Evolutionary conservation across 768 basidiomycete genomes (phyloP), one percentile per base, ranked within the genome.

Genomic region (Naganishia onofrii): DNA sequence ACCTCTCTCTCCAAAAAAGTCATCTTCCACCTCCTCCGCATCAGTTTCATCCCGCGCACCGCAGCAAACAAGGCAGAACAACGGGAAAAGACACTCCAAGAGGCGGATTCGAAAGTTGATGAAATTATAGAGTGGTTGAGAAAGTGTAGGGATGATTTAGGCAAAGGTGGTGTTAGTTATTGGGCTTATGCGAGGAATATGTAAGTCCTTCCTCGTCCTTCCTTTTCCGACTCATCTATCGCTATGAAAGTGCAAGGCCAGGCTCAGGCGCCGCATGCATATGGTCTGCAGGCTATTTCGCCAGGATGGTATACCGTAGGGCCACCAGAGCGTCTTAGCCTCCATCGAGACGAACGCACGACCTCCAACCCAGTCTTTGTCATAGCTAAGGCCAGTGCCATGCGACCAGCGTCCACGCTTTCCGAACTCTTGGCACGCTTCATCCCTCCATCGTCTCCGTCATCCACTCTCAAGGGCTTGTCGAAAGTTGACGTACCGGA

Each of bases 1-100:
- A 97, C 94, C 29, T 90, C 88, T 74, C 84, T 90, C 42, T 92
- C 93, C 64, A 99, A 99, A 81, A 94, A 92, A 82, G 84, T 88
- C 73, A 97, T 99, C 72, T 98, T 98, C 78, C 87, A 92, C 48
- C 84, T 97, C 4, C 95, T 97, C 76, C 89, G 93, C 60, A 82
- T 88, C 70, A 81, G 85, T 73, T 84, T 72, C 15, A 48, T 71
- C 23, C 70, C 83, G 42, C 85, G 85, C 66, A 82, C 83, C 19
- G 77, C 76, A 42, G 60, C 73, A 6, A 28, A 72, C 15, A 26
- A 38, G 23, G 32, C 48, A 31, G 13, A 46, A 28, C 46, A 70
- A 23, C 42, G 71, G 52, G 36, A 72, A 19, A 76, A 28, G 52
- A 75, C 80, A 13, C 34, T 83, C 19, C 69, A 67, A 3, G 82